Evolutionary conservation across 1,139 yeast species (phyloP), one percentile per base, ranked within the genome.

Genomic region (Tardiomyces digboiensis): DNA sequence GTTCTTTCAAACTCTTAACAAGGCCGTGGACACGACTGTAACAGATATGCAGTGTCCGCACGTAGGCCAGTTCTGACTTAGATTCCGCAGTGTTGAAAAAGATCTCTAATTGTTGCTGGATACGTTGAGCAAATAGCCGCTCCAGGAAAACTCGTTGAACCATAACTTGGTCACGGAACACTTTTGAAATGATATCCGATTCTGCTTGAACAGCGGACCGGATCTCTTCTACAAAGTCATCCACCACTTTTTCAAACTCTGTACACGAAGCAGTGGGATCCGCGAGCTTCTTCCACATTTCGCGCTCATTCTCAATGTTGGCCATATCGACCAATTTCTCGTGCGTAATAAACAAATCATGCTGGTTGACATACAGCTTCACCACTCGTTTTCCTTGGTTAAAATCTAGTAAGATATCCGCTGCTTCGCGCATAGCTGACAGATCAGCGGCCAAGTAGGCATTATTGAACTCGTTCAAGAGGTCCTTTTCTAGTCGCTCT

Each of bases 301-400:
- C 59, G 23, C 64, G 65, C 21, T 64, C 60, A 16, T 64, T 60
- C 26, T 61, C 64, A 23, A 64, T 56, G 18, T 59, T 60, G 8
- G 66, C 59, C 4, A 58, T 58, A 40, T 56, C 68, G 41, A 58
- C 60, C 36, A 69, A 57, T 39, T 69, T 70, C 37, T 74, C 75
- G 43, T 71, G 72, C 45, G 76, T 75, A 44, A 75, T 65, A 58
- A 85, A 81, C 49, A 83, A 76, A 47, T 80, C 85, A 59, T 84
- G 88, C 58, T 84, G 88, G 57, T 80, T 81, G 39, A 88, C 87
- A 64, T 86, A 89, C 43, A 84, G 77, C 58, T 82, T 88, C 13
- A 87, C 82, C 12, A 88, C 93, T 48, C 82, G 80, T 3, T 78
- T 72, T 8, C 97, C 97, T 13, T 89, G 93, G 57, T 91, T 89